Evolutionary conservation across 768 basidiomycete species (phyloP), one percentile per base, ranked within the genome.

Genomic region (Panaeolus papilionaceus): DNA sequence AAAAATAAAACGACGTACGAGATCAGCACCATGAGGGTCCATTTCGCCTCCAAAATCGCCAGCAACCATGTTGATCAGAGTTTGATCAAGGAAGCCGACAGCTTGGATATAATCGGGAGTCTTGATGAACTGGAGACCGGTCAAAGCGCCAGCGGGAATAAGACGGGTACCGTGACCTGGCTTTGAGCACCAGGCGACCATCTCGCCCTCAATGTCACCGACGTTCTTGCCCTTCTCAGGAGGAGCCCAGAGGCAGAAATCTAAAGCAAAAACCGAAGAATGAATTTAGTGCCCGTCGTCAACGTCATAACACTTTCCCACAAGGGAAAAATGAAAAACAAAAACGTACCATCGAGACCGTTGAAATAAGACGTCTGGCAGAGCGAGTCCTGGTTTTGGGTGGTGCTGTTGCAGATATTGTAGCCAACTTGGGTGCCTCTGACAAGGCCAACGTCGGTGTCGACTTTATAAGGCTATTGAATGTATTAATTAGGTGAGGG

Each of bases 181-280:
- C 75, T 90, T 87, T n/a, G 88, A 87, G 79, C 92, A 95, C 85
- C 87, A 95, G 1, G 92, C 88, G 10, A 95, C 90, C 72, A 87
- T 88, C 74, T 87, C 81, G 47, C 85, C 88, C 74, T 95, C 94
- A 2, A 85, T 85, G 67, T 91, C 83, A 39, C 84, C 89, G 51
- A 95, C 88, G 18, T 79, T 76, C 14, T 84, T 80, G 74, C 86
- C 81, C 3, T 84, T 79, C n/a, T 78, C 77, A 0, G 81, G 71
- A 0, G 89, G 85, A 38, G 82, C 88, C 88, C 89, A 92, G 0
- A 92, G 71, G 70, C 91, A 92, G 76, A 90, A 92, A 72, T 92
- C 91, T 3, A 79, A 68, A 1, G 26, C 47, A 23, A 49, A 18
- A 49, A 18, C n/a, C 14, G 16, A 20, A 49, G 6, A 20, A 12